phyloP scores from a whole-genome alignment of 148 eudicot genomes.

The Rhododendron henanense region DNA sequence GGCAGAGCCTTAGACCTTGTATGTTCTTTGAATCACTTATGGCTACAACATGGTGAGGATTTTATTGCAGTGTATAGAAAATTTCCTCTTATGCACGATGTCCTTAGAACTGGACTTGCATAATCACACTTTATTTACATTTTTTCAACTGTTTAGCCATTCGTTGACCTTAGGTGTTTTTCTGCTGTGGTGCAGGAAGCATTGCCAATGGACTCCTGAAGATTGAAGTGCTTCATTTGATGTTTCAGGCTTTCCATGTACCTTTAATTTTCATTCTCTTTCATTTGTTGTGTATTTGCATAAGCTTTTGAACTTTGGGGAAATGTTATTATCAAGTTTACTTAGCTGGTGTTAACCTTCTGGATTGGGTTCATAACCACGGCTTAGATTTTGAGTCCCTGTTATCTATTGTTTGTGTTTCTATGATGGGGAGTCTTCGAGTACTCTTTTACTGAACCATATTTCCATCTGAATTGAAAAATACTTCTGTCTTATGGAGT shows the following conservation, averaged over 20 bases:
- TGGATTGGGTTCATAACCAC: not conserved
- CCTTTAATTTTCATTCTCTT: not conserved
- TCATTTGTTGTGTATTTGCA: conserved; percentile 4
- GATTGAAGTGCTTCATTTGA: conserved; percentile 1
- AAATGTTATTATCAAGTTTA: not conserved
- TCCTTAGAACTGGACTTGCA: too few species aligned
- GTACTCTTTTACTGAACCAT: not conserved
- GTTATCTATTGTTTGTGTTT: not conserved
- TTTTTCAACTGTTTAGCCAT: not conserved
- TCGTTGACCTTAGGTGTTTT: not conserved
- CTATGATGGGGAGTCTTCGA: not conserved
- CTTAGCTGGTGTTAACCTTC: not conserved
- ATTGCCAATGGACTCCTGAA: not conserved
- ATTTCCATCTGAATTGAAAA: not conserved
- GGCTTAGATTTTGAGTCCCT: not conserved
- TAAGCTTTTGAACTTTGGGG: not conserved
- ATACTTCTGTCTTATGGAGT: not conserved
- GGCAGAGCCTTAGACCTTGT: not conserved
- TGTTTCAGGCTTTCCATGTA: not conserved
- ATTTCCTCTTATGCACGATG: not conserved
- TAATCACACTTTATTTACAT: too few species aligned
- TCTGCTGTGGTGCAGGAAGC: not conserved
- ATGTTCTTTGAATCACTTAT: not conserved
- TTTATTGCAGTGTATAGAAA: not conserved
- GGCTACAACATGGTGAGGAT: not conserved